A percentile compares a stretch with the other conserved stretches of the same genome.
These are phyloP conservation scores for Tylopilus intermedius DNA, from an alignment of 768 basidiomycete genomes.

Conservation along the genomic window DNA sequence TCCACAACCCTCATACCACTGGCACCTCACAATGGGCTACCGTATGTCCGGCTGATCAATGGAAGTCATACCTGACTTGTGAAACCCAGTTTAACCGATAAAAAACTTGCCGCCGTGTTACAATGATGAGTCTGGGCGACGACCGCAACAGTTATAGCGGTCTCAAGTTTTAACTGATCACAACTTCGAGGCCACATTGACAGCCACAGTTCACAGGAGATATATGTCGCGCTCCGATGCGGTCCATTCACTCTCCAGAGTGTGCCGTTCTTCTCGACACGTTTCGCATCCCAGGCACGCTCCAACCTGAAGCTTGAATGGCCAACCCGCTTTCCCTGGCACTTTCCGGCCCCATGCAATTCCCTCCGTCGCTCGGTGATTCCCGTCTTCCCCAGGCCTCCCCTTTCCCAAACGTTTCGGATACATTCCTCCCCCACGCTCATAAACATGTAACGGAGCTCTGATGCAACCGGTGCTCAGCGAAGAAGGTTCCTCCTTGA, in stretches of 20 bases:
- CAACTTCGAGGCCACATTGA: background rate
- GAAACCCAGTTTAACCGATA: background rate
- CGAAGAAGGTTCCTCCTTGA: background rate
- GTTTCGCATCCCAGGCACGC: background rate
- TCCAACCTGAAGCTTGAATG: too few relatives aligned
- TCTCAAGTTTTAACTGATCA: too few relatives aligned
- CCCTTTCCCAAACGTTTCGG: background rate
- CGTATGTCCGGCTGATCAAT: too few relatives aligned
- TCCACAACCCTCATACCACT: too few relatives aligned
- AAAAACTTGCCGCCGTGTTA: background rate
- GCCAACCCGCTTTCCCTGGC: background rate
- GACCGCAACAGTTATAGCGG: too few relatives aligned
- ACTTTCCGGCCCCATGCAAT: background rate
- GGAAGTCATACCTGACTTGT: too few relatives aligned
- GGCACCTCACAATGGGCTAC: too few relatives aligned
- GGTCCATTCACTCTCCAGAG: too few relatives aligned
- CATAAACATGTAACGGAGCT: background rate
- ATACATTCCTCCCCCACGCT: background rate
- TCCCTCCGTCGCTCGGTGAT: constrained; percentile 7
- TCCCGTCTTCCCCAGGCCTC: background rate
- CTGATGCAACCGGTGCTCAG: background rate
- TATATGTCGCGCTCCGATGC: background rate
- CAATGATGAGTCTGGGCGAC: background rate
- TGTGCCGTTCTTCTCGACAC: too few relatives aligned
- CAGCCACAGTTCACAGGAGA: background rate